Percentiles rank a stretch among this genome's conserved stretches.
Evolutionary conservation across 495 filamentous ascomycete species (phyloP).

Genomic region (Penicillium lagena): DNA sequence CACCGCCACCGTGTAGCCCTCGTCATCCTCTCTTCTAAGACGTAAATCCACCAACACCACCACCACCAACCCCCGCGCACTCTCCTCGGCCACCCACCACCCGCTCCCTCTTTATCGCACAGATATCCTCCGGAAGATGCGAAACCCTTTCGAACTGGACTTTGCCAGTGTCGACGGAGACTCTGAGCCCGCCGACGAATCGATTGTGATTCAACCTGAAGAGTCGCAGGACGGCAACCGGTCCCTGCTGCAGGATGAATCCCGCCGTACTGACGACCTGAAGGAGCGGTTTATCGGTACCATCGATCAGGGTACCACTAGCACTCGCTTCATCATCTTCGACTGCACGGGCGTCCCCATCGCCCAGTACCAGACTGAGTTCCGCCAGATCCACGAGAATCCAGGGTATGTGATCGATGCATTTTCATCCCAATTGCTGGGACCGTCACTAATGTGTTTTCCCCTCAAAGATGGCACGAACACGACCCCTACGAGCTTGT

Average conservation of each 20-base stretch:
- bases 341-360: constrained; percentile 72
- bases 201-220: constrained; percentile 16
- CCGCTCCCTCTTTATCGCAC: constrained; percentile 5
- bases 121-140: constrained; percentile 16
- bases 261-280: constrained; percentile 23
- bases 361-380: constrained; percentile 86
- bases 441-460: constrained; percentile 5
- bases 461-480: constrained; percentile 73
- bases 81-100: background rate
- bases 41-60: constrained; percentile 10
- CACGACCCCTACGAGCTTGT: constrained; percentile 82
- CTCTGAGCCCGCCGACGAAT: constrained; percentile 21
- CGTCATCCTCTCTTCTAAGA: constrained; percentile 6
- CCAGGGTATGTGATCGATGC: constrained; percentile 64
- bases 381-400: constrained; percentile 80
- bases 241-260: constrained; percentile 35
- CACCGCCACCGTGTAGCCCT: constrained; percentile 11
- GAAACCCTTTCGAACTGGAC: constrained; percentile 38
- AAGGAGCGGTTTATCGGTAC: constrained; percentile 55
- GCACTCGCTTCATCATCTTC: constrained; percentile 89
- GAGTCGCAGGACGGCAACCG: constrained; percentile 35
- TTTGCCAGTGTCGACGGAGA: constrained; percentile 28
- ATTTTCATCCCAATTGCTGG: background rate
- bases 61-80: background rate
- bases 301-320: constrained; percentile 92